Base-by-base conservation (phyloP, 495 filamentous ascomycete genomes). In the Jackrogersella multiformis region DNA sequence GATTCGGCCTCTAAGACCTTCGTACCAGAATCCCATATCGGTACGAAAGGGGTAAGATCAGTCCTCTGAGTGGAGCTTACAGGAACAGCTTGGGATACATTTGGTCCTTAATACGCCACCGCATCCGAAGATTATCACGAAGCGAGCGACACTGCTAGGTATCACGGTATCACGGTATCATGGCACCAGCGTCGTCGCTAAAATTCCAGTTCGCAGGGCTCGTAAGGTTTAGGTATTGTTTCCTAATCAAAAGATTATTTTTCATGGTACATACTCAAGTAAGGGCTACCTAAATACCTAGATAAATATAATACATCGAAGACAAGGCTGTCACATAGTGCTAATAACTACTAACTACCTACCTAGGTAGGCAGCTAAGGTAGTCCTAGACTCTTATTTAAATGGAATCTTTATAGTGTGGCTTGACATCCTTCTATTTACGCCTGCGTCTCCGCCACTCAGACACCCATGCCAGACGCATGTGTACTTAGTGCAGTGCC, bases 1-100 rank as follows among this genome's bases (percentile, higher is more conserved):
- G 67, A 65, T 32, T 61, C 67, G 61, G 67, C 67, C 26, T 48
- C 52, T 61, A 45, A 60, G 66, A 68, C 58, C 59, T 56, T 54
- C 55, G 45, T 39, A 20, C 39, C 45, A 16, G 48, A 23, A 36
- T 35, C 42, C 48, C 56, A 64, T 55, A 57, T 55, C 55, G 60
- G 48, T 55, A 64, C 55, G 6, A 60, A 54, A 60, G 24, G 32
- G 60, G 53, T 39, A 68, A 53, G 53, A 54, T 58, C 41, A 61
- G 38, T 55, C 35, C 34, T 36, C 53, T 23, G 48, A 64, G 51
- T 65, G 56, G 61, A 57, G 36, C 36, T 38, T n/a, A 57, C 45
- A 45, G 32, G 35, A 61, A 54, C 28, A 61, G 10, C 35, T 69
- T 48, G 41, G 56, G 48, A 55, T 53, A 39, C 59, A 46, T 36